Percentiles rank a stretch among this genome's conserved stretches.
These are phyloP conservation scores for Pseudogymnoascus sp. DNA, from an alignment of 2,329 filamentous ascomycete genomes.

Conservation along the genomic window DNA sequence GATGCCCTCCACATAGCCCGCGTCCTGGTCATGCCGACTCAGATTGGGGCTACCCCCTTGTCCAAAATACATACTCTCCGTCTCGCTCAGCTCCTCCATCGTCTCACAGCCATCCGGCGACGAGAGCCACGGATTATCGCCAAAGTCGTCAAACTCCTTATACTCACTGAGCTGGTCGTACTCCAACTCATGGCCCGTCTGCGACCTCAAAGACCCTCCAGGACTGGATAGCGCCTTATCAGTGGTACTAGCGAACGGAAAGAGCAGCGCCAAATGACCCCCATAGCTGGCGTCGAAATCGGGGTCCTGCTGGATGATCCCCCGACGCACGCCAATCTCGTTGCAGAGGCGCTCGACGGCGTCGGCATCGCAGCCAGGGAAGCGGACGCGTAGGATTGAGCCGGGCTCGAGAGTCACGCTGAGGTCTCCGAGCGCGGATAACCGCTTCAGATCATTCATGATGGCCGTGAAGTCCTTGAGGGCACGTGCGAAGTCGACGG, in stretches of 20 bases:
- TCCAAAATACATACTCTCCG: constrained; percentile 24
- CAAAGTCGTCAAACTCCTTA: constrained; percentile 19
- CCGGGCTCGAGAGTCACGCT: constrained; percentile 63
- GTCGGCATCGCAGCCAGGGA: constrained; percentile 79
- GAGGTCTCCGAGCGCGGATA: constrained; percentile 72
- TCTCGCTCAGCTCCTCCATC: constrained; percentile 23
- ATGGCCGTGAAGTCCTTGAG: constrained; percentile 74
- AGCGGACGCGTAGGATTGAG: constrained; percentile 64
- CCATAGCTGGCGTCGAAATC: constrained; percentile 62
- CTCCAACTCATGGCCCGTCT: constrained; percentile 28
- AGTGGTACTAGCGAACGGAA: constrained; percentile 71
- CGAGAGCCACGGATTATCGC: constrained; percentile 22
- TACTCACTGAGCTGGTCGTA: constrained; percentile 16
- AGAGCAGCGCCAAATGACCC: constrained; percentile 66
- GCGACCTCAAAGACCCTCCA: constrained; percentile 34
- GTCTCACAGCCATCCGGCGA: constrained; percentile 24
- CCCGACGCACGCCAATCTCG: constrained; percentile 76
- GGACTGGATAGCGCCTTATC: constrained; percentile 28
- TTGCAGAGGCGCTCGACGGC: constrained; percentile 77
- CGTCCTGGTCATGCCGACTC: constrained; percentile 47
- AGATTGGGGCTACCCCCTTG: constrained; percentile 18
- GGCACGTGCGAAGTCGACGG: constrained; percentile 78
- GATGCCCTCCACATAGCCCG: constrained; percentile 49
- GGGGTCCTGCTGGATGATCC: constrained; percentile 66
- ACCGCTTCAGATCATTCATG: constrained; percentile 69